A percentile compares a stretch with the other conserved stretches of the same genome.
phyloP scores from a whole-genome alignment of 176 grass and related monocot genomes.

The Oryza punctata region DNA sequence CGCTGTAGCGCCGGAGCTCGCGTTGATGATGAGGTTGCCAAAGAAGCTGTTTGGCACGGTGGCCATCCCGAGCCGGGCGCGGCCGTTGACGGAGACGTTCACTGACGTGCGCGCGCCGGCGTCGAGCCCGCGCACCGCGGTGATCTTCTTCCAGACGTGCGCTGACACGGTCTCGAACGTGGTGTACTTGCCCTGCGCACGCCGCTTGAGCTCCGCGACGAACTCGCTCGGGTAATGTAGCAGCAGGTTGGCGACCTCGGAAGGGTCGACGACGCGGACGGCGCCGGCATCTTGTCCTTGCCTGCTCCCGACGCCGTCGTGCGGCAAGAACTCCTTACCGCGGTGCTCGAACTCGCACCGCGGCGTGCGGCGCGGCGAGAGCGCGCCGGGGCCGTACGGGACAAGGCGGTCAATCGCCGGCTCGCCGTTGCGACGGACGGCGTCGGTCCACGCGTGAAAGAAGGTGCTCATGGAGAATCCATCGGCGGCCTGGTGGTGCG shows the following conservation, averaged over 20 bases:
- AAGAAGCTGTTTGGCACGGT: slow-evolving; percentile 42
- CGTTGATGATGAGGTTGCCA: slow-evolving; percentile 54
- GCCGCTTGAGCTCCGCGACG: slow-evolving; percentile 41
- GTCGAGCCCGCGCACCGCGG: slow-evolving; percentile 28
- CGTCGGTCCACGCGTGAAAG: slow-evolving; percentile 40
- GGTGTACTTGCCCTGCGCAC: slow-evolving; percentile 33
- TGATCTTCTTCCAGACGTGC: slow-evolving; percentile 66
- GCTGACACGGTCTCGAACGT: slow-evolving; percentile 59
- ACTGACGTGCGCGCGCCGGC: slow-evolving; percentile 28
- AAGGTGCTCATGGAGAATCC: slow-evolving; percentile 54
- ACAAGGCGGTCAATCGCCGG: background rate
- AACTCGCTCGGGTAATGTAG: slow-evolving; percentile 40
- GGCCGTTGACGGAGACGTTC: slow-evolving; percentile 49
- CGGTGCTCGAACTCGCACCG: slow-evolving; percentile 54
- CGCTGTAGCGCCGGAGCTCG: slow-evolving; percentile 11
- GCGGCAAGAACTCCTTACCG: slow-evolving; percentile 46
- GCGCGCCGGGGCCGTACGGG: slow-evolving; percentile 26
- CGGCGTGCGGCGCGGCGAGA: slow-evolving; percentile 43
- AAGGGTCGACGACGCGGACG: background rate
- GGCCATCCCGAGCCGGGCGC: slow-evolving; percentile 18
- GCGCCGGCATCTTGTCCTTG: background rate
- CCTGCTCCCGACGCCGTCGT: background rate
- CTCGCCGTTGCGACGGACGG: slow-evolving; percentile 7
- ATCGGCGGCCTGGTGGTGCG: slow-evolving; percentile 59
- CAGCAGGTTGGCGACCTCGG: slow-evolving; percentile 46